Conservation (phyloP, 306 rosid genomes). For the Pachyrhizus erosus region DNA sequence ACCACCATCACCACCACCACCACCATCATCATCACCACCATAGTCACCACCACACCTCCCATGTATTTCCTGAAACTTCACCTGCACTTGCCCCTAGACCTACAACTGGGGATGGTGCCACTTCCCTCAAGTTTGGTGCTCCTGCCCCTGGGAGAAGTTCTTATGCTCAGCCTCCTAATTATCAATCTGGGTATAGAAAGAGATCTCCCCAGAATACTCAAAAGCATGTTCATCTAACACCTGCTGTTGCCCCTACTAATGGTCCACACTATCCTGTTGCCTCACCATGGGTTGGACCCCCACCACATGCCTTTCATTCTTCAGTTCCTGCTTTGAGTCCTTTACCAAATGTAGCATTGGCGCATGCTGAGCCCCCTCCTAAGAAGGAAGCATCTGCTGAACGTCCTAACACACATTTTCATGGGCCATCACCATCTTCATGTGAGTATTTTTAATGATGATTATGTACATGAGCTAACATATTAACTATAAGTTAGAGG, state of each 20-base stretch:
- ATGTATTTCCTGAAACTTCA: constrained; percentile 57
- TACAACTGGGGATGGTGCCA: constrained; percentile 39
- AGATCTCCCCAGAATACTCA: constrained; percentile 47
- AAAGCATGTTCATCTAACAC: constrained; percentile 53
- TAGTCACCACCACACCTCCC: constrained; percentile 51
- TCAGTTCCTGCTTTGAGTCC: constrained; percentile 67
- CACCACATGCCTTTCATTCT: constrained; percentile 49
- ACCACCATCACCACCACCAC: constrained; percentile 50
- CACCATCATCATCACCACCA: constrained; percentile 56
- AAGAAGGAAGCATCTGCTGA: constrained; percentile 50
- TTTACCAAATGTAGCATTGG: constrained; percentile 66
- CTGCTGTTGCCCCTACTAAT: constrained; percentile 57
- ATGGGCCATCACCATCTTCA: constrained; percentile 54
- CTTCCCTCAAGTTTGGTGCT: constrained; percentile 53
- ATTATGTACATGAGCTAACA: constrained; percentile 22
- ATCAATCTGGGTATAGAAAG: constrained; percentile 48
- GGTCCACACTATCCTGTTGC: constrained; percentile 52
- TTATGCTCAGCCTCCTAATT: constrained; percentile 65
- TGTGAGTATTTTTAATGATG: constrained; percentile 57
- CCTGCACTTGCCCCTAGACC: constrained; percentile 61
- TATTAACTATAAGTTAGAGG: constrained; percentile 10
- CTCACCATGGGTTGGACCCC: constrained; percentile 46
- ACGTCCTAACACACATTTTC: constrained; percentile 43
- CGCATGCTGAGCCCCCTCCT: constrained; percentile 66
- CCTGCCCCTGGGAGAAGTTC: constrained; percentile 53